Base-by-base conservation (phyloP, 1,139 yeast genomes). In the Kazachstania sp. region DNA sequence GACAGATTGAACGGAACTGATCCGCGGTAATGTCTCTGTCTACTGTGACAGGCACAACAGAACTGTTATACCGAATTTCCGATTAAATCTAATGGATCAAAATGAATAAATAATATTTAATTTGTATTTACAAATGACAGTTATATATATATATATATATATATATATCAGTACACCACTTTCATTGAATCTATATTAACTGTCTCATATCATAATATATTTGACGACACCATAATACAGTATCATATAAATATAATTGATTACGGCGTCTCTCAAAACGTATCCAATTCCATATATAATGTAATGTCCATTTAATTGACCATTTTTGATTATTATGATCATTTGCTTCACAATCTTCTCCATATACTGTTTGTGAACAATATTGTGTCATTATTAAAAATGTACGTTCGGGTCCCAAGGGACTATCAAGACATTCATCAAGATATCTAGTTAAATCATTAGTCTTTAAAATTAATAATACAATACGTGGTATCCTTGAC, bases 391-490 rank as follows among this genome's bases (percentile, higher is more conserved):
- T 77, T 45, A 92, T 87, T 55, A 90, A 68, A 58, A 92, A 92
- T 0, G 95, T 84, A 49, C 96, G 72, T 63, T 86, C 92, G 1
- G 88, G 85, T 0, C 97, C 97, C 43, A 90, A 69, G 0, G 97
- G 95, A 53, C 82, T 81, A 43, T 84, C 77, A 50, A 92, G 72
- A 51, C 78, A 74, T 59, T 92, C 97, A 65, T 92, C 98, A 45
- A 92, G 71, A 55, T 81, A 83, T 57, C 99, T 74, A 0, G 95
- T 88, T 49, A 94, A 72, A 69, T 94, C 99, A 63, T 94, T 92
- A 0, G 99, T 94, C 63, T 94, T 94, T 58, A 94, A 71, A 48
- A 94, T 86, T 53, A 92, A 73, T 41, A 94, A 67, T 28, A 92
- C 95, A 31, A 90, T 79, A 45, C 92, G 72, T 2, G 99, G 99